A percentile compares a stretch with the other conserved stretches of the same genome.
These are phyloP conservation scores for Davidsoniella australis DNA, from an alignment of 2,329 filamentous ascomycete species.

Conservation along the genomic window DNA sequence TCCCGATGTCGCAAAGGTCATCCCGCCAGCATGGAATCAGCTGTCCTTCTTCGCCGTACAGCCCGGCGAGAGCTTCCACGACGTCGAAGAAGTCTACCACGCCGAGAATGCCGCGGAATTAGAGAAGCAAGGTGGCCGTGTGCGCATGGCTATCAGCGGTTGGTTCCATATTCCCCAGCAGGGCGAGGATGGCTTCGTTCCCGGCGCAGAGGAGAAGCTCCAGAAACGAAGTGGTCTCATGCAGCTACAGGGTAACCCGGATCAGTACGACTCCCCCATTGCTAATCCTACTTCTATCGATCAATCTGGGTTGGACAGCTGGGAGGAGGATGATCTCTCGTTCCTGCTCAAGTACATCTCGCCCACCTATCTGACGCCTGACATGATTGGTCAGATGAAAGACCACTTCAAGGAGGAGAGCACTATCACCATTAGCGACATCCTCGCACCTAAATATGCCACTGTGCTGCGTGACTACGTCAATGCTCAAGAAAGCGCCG, in stretches of 20 bases:
- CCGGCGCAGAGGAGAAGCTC: slow-evolving; percentile 75
- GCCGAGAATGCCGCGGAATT: slow-evolving; percentile 40
- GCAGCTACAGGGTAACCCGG: slow-evolving; percentile 81
- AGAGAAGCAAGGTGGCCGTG: slow-evolving; percentile 52
- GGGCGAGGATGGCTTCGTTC: slow-evolving; percentile 80
- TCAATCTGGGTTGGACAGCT: slow-evolving; percentile 29
- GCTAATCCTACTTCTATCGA: slow-evolving; percentile 34
- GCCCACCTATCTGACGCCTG: slow-evolving; percentile 79
- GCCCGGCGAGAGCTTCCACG: slow-evolving; percentile 96
- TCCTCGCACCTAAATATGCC: slow-evolving; percentile 66
- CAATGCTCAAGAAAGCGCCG: slow-evolving; percentile 40
- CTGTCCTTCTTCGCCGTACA: slow-evolving; percentile 96
- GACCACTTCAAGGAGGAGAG: slow-evolving; percentile 70
- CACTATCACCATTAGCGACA: slow-evolving; percentile 62
- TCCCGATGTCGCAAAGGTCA: slow-evolving; percentile 62
- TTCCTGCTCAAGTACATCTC: slow-evolving; percentile 84
- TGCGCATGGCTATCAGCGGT: slow-evolving; percentile 94
- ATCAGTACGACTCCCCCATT: slow-evolving; percentile 72
- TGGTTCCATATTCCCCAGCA: slow-evolving; percentile 98
- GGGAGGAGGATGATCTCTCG: slow-evolving; percentile 67
- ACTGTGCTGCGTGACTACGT: slow-evolving; percentile 55
- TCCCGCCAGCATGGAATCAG: slow-evolving; percentile 94
- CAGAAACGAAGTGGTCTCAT: slow-evolving; percentile 80
- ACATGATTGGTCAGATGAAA: slow-evolving; percentile 68
- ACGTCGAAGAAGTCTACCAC: slow-evolving; percentile 94